These are phyloP conservation scores for Nakaseomyces delphensis DNA, from an alignment of 1,139 yeast species.

Conservation along the genomic window DNA sequence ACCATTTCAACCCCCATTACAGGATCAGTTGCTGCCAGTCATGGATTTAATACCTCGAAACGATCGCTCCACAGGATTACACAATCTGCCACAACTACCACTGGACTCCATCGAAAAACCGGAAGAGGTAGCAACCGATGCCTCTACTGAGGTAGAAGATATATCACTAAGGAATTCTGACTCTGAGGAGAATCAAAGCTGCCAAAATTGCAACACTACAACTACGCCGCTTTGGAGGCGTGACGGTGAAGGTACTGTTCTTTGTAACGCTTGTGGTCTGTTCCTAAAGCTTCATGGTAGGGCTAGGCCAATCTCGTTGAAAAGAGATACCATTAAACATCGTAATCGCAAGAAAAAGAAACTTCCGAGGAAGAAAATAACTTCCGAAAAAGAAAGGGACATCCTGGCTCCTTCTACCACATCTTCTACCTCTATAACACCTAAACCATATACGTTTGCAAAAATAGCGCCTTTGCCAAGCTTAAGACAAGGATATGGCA, in stretches of 20 bases:
- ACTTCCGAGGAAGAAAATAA: background rate
- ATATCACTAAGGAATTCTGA: slow-evolving; percentile 33
- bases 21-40: background rate
- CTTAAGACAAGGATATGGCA: background rate
- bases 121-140: background rate
- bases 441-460: background rate
- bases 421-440: background rate
- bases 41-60: background rate
- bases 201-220: slow-evolving; percentile 81
- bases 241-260: slow-evolving; percentile 81
- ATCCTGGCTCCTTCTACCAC: background rate
- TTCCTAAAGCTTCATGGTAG: slow-evolving; percentile 83
- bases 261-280: slow-evolving; percentile 90
- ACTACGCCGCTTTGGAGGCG: slow-evolving; percentile 92
- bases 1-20: background rate
- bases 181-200: slow-evolving; percentile 31
- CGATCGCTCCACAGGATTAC: too few relatives aligned
- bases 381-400: background rate
- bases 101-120: background rate
- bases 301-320: slow-evolving; percentile 77
- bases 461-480: background rate
- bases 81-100: background rate
- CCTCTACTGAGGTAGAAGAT: background rate
- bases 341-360: slow-evolving; percentile 51
- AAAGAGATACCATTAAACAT: slow-evolving; percentile 81